A percentile compares a stretch with the other conserved stretches of the same genome.
These are phyloP conservation scores for Calcarisporium arbuscula DNA, from an alignment of 2,329 filamentous ascomycete species.

Conservation along the genomic window DNA sequence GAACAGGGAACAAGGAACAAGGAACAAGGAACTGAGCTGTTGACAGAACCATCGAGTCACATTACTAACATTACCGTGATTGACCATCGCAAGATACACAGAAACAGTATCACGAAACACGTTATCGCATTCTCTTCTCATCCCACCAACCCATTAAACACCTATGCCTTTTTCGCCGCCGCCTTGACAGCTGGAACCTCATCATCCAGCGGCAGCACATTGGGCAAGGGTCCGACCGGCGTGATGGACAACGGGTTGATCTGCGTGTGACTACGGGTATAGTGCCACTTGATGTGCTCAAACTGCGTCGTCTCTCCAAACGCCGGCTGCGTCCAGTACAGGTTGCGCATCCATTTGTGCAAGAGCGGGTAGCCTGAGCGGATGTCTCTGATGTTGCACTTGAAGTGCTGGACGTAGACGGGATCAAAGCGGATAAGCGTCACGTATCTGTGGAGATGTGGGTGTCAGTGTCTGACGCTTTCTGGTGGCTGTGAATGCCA, in stretches of 20 bases:
- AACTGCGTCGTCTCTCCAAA: constrained; percentile 84
- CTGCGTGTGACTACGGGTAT: constrained; percentile 55
- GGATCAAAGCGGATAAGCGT: constrained; percentile 70
- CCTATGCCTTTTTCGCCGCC: constrained; percentile 1
- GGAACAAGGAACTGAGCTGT: no score
- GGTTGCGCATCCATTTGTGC: constrained; percentile 72
- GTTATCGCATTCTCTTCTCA: neutral
- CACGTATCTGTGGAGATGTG: constrained; percentile 50
- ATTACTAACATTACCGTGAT: no score
- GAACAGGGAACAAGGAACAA: no score
- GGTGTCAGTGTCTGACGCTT: no score
- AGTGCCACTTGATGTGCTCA: constrained; percentile 85
- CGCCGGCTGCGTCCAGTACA: constrained; percentile 78
- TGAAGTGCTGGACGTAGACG: constrained; percentile 84
- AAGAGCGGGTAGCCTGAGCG: constrained; percentile 74
- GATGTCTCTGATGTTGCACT: constrained; percentile 81
- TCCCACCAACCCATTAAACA: neutral
- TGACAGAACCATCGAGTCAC: no score
- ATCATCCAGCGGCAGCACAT: constrained; percentile 71
- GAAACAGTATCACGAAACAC: no score
- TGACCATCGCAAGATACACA: no score
- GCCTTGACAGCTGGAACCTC: constrained; percentile 59
- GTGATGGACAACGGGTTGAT: constrained; percentile 70
- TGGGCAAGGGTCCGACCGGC: constrained; percentile 75
- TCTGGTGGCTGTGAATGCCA: no score